These are phyloP conservation scores for Cladochytrium replicatum DNA, from an alignment of 192 early-diverging fungal species.

Conservation along the genomic window DNA sequence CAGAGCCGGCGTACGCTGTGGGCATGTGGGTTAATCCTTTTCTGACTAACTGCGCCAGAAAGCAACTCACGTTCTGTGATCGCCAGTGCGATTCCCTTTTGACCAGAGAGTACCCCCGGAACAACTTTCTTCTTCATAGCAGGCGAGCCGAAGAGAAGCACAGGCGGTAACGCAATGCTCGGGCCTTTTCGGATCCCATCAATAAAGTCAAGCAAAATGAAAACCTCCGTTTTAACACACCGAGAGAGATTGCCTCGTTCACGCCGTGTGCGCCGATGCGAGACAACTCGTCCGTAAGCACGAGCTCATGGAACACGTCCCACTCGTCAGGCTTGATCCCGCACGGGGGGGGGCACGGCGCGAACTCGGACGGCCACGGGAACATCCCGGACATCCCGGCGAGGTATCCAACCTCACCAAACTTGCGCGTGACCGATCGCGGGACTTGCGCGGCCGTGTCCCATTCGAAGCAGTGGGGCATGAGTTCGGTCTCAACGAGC, in stretches of 20 bases:
- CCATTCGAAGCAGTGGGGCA: no score
- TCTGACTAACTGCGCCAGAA: background rate
- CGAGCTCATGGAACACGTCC: conserved; percentile 57
- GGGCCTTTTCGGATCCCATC: conserved; percentile 43
- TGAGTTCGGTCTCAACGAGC: conserved; percentile 63
- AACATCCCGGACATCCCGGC: no score
- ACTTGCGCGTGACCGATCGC: no score
- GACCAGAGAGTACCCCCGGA: conserved; percentile 45
- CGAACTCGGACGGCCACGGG: conserved; percentile 10
- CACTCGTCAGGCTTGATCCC: conserved; percentile 45
- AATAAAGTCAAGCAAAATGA: background rate
- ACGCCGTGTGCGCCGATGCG: conserved; percentile 55
- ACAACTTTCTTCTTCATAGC: conserved; percentile 51
- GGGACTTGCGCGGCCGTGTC: no score
- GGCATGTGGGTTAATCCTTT: background rate
- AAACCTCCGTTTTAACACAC: no score
- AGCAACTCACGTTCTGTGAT: conserved; percentile 55
- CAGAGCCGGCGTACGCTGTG: conserved; percentile 29
- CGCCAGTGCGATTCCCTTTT: conserved; percentile 58
- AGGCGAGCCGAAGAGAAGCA: conserved; percentile 53
- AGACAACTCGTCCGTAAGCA: conserved; percentile 55
- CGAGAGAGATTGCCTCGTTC: conserved; percentile 30
- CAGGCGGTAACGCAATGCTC: conserved; percentile 60
- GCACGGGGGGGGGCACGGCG: conserved; percentile 24
- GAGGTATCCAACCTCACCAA: no score